phyloP scores from a whole-genome alignment of 257 asterid species.

The Cinchona pubescens region DNA sequence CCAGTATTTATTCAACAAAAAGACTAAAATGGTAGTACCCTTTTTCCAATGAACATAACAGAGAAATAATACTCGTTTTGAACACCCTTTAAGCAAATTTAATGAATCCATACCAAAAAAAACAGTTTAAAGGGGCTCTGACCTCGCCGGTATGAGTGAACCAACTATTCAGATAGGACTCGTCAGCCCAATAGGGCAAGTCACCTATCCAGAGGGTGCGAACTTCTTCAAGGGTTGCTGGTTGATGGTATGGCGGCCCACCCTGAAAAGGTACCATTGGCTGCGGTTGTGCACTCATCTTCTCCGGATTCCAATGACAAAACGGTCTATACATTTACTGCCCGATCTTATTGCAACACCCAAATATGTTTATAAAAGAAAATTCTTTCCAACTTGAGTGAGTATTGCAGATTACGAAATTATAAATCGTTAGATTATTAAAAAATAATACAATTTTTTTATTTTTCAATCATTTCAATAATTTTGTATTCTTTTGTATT shows the following conservation, averaged over 20 bases:
- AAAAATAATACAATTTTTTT: no score
- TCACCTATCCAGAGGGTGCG: slow-evolving; percentile 99
- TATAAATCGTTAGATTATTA: no score
- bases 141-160: slow-evolving; percentile 87
- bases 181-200: slow-evolving; percentile 99
- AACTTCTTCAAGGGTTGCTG: slow-evolving; percentile 89
- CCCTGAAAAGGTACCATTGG: slow-evolving; percentile 24
- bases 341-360: no score
- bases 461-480: no score
- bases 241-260: slow-evolving; percentile 85
- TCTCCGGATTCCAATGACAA: neutral
- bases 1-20: neutral
- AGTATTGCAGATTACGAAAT: no score
- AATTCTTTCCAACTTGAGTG: no score
- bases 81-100: neutral
- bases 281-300: slow-evolving; percentile 31
- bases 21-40: neutral
- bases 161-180: slow-evolving; percentile 85
- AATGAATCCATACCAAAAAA: neutral
- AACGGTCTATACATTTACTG: no score
- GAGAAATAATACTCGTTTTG: neutral
- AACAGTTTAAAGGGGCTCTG: neutral
- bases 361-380: no score
- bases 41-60: neutral
- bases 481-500: no score